These are phyloP conservation scores for Amanita exitialis DNA, from an alignment of 768 basidiomycete species.

Conservation along the genomic window DNA sequence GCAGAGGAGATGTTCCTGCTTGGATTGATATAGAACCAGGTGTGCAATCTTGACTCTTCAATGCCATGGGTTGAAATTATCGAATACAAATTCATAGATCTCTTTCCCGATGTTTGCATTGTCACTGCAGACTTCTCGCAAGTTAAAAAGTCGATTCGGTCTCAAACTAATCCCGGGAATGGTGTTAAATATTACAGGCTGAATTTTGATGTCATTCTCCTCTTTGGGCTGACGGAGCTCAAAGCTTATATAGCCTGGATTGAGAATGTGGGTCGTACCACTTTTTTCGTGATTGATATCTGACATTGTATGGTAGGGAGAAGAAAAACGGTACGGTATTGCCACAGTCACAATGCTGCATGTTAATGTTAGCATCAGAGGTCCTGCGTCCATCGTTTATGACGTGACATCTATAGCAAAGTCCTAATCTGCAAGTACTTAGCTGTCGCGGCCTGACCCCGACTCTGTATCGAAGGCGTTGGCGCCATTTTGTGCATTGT, in stretches of 20 bases:
- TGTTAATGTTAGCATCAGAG: background rate
- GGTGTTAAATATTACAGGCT: slow-evolving; percentile 13
- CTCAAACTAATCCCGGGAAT: background rate
- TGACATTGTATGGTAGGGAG: slow-evolving; percentile 7
- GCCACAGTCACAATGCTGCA: background rate
- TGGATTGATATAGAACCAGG: slow-evolving; percentile 16
- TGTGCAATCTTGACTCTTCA: background rate
- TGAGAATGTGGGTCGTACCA: slow-evolving; percentile 20
- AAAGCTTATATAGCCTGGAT: slow-evolving; percentile 35
- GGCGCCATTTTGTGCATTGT: no score
- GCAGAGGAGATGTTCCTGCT: slow-evolving; percentile 7
- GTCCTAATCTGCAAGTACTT: no score
- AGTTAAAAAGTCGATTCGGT: slow-evolving; percentile 1
- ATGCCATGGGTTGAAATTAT: background rate
- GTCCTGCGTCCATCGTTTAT: slow-evolving; percentile 4
- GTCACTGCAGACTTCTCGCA: slow-evolving; percentile 14
- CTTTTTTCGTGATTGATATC: background rate
- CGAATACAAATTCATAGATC: slow-evolving; percentile 1
- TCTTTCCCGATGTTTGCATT: slow-evolving; percentile 13
- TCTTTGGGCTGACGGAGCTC: slow-evolving; percentile 36
- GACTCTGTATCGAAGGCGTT: no score
- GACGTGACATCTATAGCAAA: background rate
- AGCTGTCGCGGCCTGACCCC: no score
- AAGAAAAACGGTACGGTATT: slow-evolving; percentile 11
- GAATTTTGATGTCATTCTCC: slow-evolving; percentile 28